These are phyloP conservation scores for Fusarium floridanum DNA, from an alignment of 2,329 filamentous ascomycete species.

Conservation along the genomic window DNA sequence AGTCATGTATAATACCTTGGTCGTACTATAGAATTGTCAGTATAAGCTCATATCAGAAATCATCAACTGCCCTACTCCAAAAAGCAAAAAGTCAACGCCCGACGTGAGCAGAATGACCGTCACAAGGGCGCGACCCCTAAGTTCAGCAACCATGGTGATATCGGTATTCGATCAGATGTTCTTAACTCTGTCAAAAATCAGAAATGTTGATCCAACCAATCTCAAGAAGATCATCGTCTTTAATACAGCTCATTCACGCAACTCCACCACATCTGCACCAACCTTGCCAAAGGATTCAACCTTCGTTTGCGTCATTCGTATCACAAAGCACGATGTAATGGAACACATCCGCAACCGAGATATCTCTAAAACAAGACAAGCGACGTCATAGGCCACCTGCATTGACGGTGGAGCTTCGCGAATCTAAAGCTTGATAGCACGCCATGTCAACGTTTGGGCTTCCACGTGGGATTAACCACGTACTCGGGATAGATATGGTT, in stretches of 20 bases:
- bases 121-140: constrained; percentile 13
- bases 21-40: not conserved
- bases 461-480: not conserved
- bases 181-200: not conserved
- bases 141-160: constrained; percentile 11
- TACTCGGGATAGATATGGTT: not conserved
- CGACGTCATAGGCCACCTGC: not conserved
- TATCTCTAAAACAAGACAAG: not conserved
- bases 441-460: not conserved
- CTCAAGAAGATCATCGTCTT: not conserved
- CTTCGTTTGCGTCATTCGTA: not conserved
- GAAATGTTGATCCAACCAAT: not conserved
- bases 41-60: not conserved
- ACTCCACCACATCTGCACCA: not conserved
- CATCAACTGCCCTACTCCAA: not conserved
- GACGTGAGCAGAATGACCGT: constrained; percentile 10
- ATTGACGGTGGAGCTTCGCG: not conserved
- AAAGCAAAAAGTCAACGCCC: constrained; percentile 13
- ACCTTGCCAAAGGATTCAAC: not conserved
- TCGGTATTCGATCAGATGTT: fast-evolving
- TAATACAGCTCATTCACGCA: not conserved
- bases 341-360: not conserved
- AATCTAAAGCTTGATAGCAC: constrained; percentile 23
- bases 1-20: not conserved
- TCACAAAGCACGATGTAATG: not conserved